Evolutionary conservation across 345 rosid species (phyloP).

Genomic region (Iberis pinnata): DNA sequence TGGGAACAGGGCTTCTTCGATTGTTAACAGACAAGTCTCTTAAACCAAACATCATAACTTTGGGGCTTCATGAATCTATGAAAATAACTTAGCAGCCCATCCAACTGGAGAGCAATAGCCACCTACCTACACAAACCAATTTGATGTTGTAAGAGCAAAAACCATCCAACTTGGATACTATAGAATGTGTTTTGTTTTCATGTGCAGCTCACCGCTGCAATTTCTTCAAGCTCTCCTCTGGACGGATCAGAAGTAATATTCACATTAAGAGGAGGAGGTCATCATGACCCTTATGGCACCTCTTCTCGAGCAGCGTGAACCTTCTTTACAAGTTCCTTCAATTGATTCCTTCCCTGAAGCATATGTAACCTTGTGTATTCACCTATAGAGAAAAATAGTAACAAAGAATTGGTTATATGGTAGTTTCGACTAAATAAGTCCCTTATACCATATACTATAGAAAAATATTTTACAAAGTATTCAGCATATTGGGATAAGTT

Average conservation of each 20-base stretch:
- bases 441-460: neutral
- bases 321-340: conserved; percentile 93
- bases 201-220: conserved; percentile 66
- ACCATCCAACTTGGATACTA: neutral
- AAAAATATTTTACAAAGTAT: conserved; percentile 59
- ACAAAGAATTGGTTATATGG: neutral
- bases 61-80: no score
- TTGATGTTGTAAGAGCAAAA: conserved; percentile 36
- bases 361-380: conserved; percentile 84
- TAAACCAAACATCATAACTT: conserved; percentile 21
- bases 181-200: neutral
- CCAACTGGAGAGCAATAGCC: conserved; percentile 88
- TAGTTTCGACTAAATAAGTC: neutral
- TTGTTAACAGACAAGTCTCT: conserved; percentile 95
- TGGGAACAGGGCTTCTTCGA: conserved; percentile 80
- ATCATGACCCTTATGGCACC: conserved; percentile 99
- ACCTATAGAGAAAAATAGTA: conserved; percentile 41
- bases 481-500: conserved; percentile 93
- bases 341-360: conserved; percentile 95
- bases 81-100: conserved; percentile 72
- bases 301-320: conserved; percentile 99
- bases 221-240: conserved; percentile 92
- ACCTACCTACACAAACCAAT: conserved; percentile 76
- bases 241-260: conserved; percentile 96
- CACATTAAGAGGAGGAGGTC: conserved; percentile 97